These are phyloP conservation scores for Metschnikowia cubensis DNA, from an alignment of 805 yeast species.

Conservation along the genomic window DNA sequence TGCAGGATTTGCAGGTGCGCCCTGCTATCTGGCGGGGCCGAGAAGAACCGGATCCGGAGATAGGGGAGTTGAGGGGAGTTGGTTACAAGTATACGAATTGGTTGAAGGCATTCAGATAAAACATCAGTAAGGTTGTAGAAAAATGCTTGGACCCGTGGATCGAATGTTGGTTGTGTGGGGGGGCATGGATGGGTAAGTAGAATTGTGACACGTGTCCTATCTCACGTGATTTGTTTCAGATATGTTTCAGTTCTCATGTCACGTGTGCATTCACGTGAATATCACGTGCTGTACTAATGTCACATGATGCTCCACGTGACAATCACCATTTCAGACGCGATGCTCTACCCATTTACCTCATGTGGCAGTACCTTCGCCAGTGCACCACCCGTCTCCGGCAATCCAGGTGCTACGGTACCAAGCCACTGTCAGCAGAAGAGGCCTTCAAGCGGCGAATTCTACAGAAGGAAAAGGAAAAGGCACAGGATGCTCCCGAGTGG, in stretches of 20 bases:
- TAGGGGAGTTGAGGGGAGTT: too few species aligned
- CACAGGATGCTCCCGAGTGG: conserved; percentile 50
- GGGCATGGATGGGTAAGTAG: too few species aligned
- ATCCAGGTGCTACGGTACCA: background rate
- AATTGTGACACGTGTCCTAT: too few species aligned
- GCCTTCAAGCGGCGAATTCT: conserved; percentile 16
- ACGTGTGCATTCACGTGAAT: too few species aligned
- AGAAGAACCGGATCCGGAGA: background rate
- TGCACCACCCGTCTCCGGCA: background rate
- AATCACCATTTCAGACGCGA: background rate
- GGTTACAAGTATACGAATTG: too few species aligned
- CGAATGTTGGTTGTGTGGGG: too few species aligned
- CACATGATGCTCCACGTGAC: background rate
- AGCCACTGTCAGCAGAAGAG: conserved; percentile 7
- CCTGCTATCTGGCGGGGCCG: background rate
- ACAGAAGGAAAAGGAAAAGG: conserved; percentile 39
- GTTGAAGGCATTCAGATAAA: too few species aligned
- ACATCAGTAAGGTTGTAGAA: too few species aligned
- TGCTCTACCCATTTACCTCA: background rate
- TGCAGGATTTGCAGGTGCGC: conserved; percentile 4
- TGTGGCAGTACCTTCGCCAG: conserved; percentile 3
- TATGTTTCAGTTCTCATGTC: too few species aligned
- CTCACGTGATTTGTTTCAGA: too few species aligned
- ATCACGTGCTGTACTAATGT: background rate
- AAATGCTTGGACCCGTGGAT: too few species aligned